Base-by-base conservation (phyloP, 371 early-diverging fungal genomes). In the Actinomortierella wolfii region DNA sequence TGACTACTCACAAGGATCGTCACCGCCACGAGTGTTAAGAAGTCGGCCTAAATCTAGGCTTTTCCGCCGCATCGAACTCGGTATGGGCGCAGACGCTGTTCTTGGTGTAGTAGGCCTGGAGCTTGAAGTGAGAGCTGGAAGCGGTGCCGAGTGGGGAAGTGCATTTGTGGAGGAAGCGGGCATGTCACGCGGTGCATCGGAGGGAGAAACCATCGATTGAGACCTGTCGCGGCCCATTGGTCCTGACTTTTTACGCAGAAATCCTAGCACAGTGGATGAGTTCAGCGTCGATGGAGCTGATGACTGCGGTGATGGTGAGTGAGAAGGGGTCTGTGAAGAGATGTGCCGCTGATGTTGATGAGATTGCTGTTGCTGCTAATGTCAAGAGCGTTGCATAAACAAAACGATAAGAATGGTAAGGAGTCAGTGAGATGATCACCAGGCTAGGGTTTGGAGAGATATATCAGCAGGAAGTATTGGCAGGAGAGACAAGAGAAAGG, bases 41-140 rank as follows among this genome's bases (percentile, higher is more conserved):
- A 59, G 41, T 0, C 59, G 51, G 8, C 59, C 56, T 23, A 68
- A 59, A 40, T 69, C 69, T 20, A 51, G 43, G 43, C 69, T 69
- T 18, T 54, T 59, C 54, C 60, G 64, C 17, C 69, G 64, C 26
- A 69, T 59, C 48, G 64, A 40, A 40, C 26, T 53, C 50, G 59
- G 34, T 11, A 11, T 64, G 47, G 64, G 42, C 26, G 57, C 42
- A 25, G 56, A 53, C 0, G 26, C 54, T 8, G 15, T 40, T 26
- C 55, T 45, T 28, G 45, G 17, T 23, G 46, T 47, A 6, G 42
- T 48, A 0, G 34, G n/a, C 29, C 44, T 56, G 18, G 28, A 20
- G 7, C 43, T 11, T n/a, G 49, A 40, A 42, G n/a, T 7, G 15
- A 45, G 25, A 3, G 57, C 41, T 14, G 56, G 49, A 20, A 46